phyloP scores from a whole-genome alignment of 169 alveolate genomes.

The Eimeria zaria region DNA sequence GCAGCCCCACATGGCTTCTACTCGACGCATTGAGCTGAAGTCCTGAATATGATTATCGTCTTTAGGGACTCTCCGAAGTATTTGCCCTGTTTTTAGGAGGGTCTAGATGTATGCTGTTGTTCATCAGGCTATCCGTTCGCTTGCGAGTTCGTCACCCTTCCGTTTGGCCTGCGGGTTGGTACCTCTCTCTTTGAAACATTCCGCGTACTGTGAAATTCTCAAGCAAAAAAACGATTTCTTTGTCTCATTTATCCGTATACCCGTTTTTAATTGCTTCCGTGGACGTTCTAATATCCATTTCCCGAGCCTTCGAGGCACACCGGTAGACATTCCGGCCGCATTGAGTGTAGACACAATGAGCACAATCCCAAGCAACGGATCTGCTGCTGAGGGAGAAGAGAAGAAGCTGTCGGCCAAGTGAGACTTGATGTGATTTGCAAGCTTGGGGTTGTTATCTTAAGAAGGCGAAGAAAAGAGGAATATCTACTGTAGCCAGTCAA shows the following conservation, averaged over 20 bases:
- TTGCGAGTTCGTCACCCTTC: not conserved
- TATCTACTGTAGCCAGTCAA: not conserved
- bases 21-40: not conserved
- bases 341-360: not conserved
- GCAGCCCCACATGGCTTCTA: slow-evolving; percentile 51
- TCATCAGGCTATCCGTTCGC: not conserved
- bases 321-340: not conserved
- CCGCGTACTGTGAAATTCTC: not conserved
- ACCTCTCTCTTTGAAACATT: not conserved
- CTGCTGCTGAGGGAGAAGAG: slow-evolving; percentile 59
- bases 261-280: not conserved
- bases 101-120: slow-evolving; percentile 2
- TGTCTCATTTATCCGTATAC: not conserved
- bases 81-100: not conserved
- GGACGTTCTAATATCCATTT: not conserved
- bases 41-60: not conserved
- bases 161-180: not conserved
- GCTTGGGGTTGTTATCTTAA: not conserved
- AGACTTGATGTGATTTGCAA: not conserved
- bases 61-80: not conserved
- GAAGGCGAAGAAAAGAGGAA: not conserved
- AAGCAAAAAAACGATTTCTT: not conserved
- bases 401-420: slow-evolving; percentile 51
- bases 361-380: slow-evolving; percentile 24
- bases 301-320: not conserved